These are phyloP conservation scores for Pseudovirgaria hyperparasitica DNA, from an alignment of 2,329 filamentous ascomycete genomes.

Conservation along the genomic window DNA sequence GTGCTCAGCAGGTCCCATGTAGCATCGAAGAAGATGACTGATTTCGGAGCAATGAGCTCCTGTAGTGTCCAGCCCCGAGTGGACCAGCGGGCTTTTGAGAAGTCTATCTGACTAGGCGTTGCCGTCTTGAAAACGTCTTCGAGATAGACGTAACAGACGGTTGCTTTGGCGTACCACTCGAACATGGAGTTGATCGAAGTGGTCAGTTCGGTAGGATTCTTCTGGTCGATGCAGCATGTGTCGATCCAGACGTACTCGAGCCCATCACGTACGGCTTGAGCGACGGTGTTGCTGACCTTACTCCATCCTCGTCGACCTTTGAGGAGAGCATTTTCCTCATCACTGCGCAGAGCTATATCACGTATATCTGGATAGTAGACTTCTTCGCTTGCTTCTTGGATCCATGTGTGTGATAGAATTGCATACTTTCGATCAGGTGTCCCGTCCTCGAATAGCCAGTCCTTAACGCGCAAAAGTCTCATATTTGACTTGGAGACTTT, in stretches of 20 bases:
- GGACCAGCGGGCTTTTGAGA: constrained; percentile 3
- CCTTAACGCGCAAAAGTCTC: no score
- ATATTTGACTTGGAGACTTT: no score
- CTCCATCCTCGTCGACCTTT: neutral
- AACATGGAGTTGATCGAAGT: constrained; percentile 11
- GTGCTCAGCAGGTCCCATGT: no score
- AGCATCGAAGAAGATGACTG: constrained; percentile 1
- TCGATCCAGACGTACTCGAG: constrained; percentile 10
- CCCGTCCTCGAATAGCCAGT: no score
- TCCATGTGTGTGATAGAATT: no score
- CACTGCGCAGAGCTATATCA: constrained; percentile 1
- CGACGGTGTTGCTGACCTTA: neutral
- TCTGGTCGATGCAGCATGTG: constrained; percentile 12
- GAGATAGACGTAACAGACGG: constrained; percentile 9
- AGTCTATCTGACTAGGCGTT: no score
- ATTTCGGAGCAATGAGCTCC: constrained; percentile 2
- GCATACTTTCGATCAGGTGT: no score
- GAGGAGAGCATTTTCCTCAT: no score
- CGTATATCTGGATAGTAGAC: no score
- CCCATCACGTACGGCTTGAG: constrained; percentile 3
- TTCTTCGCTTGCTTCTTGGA: constrained; percentile 1
- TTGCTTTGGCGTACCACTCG: constrained; percentile 8
- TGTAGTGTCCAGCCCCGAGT: constrained; percentile 4
- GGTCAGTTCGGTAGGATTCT: constrained; percentile 8
- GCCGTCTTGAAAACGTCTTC: constrained; percentile 6